phyloP scores from a whole-genome alignment of 2,329 filamentous ascomycete species.

The Sclerotinia borealis region DNA sequence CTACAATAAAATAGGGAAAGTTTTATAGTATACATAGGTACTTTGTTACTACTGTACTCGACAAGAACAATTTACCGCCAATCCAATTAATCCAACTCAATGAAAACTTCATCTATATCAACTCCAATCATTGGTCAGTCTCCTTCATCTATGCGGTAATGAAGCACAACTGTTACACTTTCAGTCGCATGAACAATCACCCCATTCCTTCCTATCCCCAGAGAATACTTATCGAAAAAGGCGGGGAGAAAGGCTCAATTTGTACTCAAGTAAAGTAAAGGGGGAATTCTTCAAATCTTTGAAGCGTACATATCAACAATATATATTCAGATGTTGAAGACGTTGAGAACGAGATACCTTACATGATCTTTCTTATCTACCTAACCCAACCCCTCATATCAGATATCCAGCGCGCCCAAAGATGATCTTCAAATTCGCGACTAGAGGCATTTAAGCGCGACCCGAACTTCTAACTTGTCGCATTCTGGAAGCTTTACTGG shows the following conservation, averaged over 20 bases:
- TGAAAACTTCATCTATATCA: not conserved
- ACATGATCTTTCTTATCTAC: not conserved
- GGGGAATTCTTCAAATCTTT: not conserved
- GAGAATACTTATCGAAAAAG: not conserved
- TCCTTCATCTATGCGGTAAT: not conserved
- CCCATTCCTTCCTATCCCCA: too few relatives aligned
- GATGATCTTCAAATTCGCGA: conserved; percentile 5
- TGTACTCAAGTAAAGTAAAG: too few relatives aligned
- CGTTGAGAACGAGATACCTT: not conserved
- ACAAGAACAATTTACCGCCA: too few relatives aligned
- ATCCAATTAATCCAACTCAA: too few relatives aligned
- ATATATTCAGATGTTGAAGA: not conserved
- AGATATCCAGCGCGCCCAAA: too few relatives aligned
- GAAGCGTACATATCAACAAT: not conserved
- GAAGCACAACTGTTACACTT: not conserved
- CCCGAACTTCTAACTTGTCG: not conserved
- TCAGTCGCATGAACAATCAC: conserved; percentile 4
- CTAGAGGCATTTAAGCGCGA: conserved; percentile 10
- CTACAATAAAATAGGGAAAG: not conserved
- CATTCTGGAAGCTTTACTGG: conserved; percentile 9
- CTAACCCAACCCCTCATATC: too few relatives aligned
- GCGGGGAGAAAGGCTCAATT: not conserved
- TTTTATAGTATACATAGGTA: not conserved
- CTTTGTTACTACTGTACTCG: too few relatives aligned
- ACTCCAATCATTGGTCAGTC: not conserved